These are phyloP conservation scores for Fragilaria radians DNA, from an alignment of 108 stramenopile genomes.

Conservation along the genomic window DNA sequence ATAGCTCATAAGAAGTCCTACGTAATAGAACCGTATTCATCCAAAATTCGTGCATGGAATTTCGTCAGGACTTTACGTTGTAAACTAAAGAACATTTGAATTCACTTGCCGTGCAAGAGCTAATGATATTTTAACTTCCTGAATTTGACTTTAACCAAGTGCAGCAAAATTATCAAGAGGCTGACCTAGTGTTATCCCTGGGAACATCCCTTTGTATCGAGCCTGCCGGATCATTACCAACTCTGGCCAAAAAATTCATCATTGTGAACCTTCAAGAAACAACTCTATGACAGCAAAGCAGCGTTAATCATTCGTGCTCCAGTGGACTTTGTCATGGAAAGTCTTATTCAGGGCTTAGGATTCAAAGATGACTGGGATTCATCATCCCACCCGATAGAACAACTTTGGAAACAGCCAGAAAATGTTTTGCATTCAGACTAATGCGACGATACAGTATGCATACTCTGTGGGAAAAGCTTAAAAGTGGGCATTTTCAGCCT, in stretches of 20 bases:
- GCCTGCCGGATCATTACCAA: conserved; percentile 74
- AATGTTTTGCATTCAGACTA: no score
- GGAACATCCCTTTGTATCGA: conserved; percentile 85
- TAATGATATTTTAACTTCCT: no score
- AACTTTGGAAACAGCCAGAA: neutral
- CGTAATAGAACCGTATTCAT: no score
- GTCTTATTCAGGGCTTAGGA: conserved; percentile 51
- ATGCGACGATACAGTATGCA: no score
- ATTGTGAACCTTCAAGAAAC: conserved; percentile 88
- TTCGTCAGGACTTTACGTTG: no score
- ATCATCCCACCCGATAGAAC: neutral
- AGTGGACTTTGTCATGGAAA: conserved; percentile 80
- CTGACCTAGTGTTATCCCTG: conserved; percentile 69
- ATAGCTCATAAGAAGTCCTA: no score
- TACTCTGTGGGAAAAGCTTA: no score
- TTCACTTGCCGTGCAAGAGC: no score
- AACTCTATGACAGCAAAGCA: conserved; percentile 67
- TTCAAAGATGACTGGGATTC: conserved; percentile 7
- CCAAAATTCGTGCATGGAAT: no score
- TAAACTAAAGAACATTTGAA: no score
- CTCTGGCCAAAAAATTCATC: conserved; percentile 51
- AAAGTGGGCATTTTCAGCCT: no score
- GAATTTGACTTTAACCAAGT: conserved; percentile 54
- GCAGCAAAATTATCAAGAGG: conserved; percentile 44
- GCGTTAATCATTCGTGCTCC: conserved; percentile 54